A percentile compares a stretch with the other conserved stretches of the same genome.
phyloP scores from a whole-genome alignment of 805 yeast genomes.

The Ogataea ganodermae region DNA sequence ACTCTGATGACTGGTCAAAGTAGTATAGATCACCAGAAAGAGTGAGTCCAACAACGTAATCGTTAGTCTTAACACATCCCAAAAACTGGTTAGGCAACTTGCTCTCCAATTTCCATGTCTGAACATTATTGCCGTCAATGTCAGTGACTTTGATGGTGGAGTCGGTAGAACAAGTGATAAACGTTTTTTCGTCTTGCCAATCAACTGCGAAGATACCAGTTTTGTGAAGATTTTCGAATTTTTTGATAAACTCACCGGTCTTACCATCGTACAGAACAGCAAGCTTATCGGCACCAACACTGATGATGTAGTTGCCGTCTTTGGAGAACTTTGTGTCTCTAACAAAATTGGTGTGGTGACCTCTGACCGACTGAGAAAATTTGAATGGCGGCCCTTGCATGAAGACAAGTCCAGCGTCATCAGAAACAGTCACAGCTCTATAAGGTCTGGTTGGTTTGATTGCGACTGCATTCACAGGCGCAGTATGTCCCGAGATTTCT shows the following conservation, averaged over 20 bases:
- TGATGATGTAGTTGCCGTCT: conserved; percentile 70
- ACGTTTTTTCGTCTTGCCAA: conserved; percentile 63
- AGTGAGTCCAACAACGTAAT: conserved; percentile 63
- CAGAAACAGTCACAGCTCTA: conserved; percentile 90
- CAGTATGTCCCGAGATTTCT: conserved; percentile 90
- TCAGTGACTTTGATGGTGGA: conserved; percentile 68
- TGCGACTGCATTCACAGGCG: conserved; percentile 78
- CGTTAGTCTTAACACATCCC: conserved; percentile 71
- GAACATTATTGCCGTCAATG: conserved; percentile 44
- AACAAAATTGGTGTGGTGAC: conserved; percentile 74
- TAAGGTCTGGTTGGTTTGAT: conserved; percentile 87
- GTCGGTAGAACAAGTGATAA: conserved; percentile 87
- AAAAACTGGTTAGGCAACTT: conserved; percentile 69
- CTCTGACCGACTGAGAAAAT: conserved; percentile 70
- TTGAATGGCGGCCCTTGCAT: conserved; percentile 93
- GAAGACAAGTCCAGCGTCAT: conserved; percentile 83
- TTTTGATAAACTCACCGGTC: conserved; percentile 70
- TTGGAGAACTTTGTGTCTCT: conserved; percentile 83
- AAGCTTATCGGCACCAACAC: conserved; percentile 83
- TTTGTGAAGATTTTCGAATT: conserved; percentile 53
- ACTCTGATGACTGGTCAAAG: conserved; percentile 44
- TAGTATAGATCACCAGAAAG: conserved; percentile 70
- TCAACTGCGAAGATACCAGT: conserved; percentile 82
- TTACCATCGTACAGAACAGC: conserved; percentile 84
- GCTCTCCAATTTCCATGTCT: conserved; percentile 53